Percentiles rank a stretch among this genome's conserved stretches.
These are phyloP conservation scores for Flammula alnicola DNA, from an alignment of 1,284 basidiomycete species.

Conservation along the genomic window DNA sequence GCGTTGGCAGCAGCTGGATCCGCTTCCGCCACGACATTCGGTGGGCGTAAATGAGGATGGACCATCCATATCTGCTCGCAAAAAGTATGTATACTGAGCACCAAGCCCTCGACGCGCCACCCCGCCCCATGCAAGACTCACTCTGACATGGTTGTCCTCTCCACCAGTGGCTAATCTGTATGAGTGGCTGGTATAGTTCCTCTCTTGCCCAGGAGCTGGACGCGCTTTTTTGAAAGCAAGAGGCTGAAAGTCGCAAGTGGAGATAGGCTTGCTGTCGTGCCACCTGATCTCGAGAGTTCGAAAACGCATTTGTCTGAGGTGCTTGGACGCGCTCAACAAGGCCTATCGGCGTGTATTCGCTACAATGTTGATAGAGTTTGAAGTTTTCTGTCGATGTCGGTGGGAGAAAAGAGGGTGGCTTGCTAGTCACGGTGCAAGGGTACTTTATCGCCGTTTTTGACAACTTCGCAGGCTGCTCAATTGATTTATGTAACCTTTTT, in stretches of 20 bases:
- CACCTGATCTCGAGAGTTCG: constrained; percentile 89
- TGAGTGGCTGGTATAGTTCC: constrained; percentile 61
- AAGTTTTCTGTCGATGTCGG: constrained; percentile 12
- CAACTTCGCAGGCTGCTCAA: constrained; percentile 15
- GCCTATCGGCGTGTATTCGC: neutral
- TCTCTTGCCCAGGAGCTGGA: constrained; percentile 59
- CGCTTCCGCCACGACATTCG: constrained; percentile 58
- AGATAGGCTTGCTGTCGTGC: constrained; percentile 95
- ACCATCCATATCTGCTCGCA: constrained; percentile 86
- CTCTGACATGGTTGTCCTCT: constrained; percentile 96
- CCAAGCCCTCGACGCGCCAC: constrained; percentile 15
- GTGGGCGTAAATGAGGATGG: constrained; percentile 84
- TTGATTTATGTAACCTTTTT: constrained; percentile 12
- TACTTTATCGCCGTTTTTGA: constrained; percentile 23
- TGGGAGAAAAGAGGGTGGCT: constrained; percentile 16
- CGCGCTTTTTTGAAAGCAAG: constrained; percentile 76
- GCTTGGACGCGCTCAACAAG: constrained; percentile 4
- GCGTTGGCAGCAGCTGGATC: constrained; percentile 41
- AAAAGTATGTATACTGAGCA: constrained; percentile 2
- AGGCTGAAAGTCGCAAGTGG: constrained; percentile 93
- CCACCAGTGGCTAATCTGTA: constrained; percentile 95
- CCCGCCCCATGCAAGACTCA: constrained; percentile 41
- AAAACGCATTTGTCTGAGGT: constrained; percentile 64
- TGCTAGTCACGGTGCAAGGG: constrained; percentile 13
- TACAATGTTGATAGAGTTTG: constrained; percentile 3